Base-by-base conservation (phyloP, 1,284 basidiomycete genomes). In the Leccinum subrobustum region DNA sequence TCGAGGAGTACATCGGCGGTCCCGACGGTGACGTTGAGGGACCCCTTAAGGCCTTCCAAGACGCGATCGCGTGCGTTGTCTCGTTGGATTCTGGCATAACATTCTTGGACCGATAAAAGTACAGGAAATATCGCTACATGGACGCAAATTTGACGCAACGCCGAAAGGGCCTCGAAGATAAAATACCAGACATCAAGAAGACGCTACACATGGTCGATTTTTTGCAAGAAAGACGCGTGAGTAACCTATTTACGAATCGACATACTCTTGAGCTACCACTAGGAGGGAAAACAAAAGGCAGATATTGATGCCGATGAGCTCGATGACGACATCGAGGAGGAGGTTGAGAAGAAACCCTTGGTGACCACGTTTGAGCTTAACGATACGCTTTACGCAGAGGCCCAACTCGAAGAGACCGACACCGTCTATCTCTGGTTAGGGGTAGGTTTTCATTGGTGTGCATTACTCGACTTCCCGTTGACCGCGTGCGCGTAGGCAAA, bases 91-190 rank as follows among this genome's bases (percentile, higher is more conserved):
- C 67, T 61, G 56, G 42, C 52, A 25, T 58, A 52, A 55, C 67
- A 54, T 57, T 67, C 64, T 64, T 65, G 67, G 62, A 66, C 60
- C 62, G 60, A 62, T 63, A 63, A 61, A 65, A 77, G 77, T 71
- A 68, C 78, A 98, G 95, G 64, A 98, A 99, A 81, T 99, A 99
- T 81, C 91, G 93, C 62, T 97, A 96, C 78, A 98, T 99, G 96
- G 96, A 98, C 70, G 79, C 87, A 37, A 96, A 89, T 71, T 81
- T 96, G 53, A 81, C 88, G 12, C 91, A 95, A 73, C 84, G 95
- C 52, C 83, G 91, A 56, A 82, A 83, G 60, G 88, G 89, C 1
- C 81, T 98, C 5, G 90, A 94, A 67, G 92, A 93, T 64, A 98
- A 99, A 82, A 96, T 98, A 53, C 96, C 96, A 0, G 97, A 99